Evolutionary conservation across 129 eudicot genomes (phyloP), one percentile per base, ranked within the genome.

Genomic region (Flaveria bidentis): DNA sequence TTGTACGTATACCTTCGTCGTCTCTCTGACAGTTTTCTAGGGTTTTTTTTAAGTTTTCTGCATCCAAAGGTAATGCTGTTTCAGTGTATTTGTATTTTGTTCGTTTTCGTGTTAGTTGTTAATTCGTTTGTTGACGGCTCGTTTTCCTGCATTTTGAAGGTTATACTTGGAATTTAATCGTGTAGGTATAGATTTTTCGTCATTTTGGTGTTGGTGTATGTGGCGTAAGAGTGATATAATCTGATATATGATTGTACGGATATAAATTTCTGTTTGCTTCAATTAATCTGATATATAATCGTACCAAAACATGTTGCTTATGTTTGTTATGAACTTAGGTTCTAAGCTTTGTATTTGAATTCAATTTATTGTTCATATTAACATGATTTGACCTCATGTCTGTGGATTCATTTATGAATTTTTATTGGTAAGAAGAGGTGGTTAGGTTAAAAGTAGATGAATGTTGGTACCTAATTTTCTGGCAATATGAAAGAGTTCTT

Each of bases 31-130:
- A 15, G 57, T 78, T 69, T 78, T 73, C 9, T 50, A 75, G 82
- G 82, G 82, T 50, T 80, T 77, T 46, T 63, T 73, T 67, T 52
- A 69, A 60, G 22, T 46, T 13, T 30, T 30, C 5, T 30, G 36
- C 36, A 30, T 30, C 36, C 36, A 4, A 72, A 84, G 85, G 88
- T 83, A 78, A 49, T 80, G 76, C 84, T 67, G 47, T 50, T 50
- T 70, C 57, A 47, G 9, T 64, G 45, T 68, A 76, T 20, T 22
- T 62, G 28, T 63, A 42, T 17, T 75, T 42, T 57, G 45, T 49
- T 22, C 79, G 46, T 60, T 67, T 67, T 18, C 13, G 30, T 71
- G 60, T 61, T 15, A 2, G 30, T 69, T 63, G 42, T 72, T 77
- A 25, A 18, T 28, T 68, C 20, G 67, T 68, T 72, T 51, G 69